These are phyloP conservation scores for Salix koriyanagi DNA, from an alignment of 345 rosid genomes.

Conservation along the genomic window DNA sequence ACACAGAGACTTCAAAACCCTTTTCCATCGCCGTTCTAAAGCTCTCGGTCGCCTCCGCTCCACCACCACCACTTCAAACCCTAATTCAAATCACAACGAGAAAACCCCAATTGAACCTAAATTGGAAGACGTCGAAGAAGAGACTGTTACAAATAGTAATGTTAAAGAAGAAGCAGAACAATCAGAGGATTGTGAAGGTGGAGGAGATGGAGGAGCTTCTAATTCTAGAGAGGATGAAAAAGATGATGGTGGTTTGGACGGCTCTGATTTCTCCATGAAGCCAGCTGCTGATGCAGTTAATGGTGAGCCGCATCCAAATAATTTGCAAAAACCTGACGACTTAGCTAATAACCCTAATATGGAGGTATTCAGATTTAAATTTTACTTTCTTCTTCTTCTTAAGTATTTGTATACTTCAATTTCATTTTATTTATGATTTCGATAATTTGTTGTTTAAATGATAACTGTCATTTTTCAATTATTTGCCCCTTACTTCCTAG, in stretches of 20 bases:
- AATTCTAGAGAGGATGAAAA: slow-evolving; percentile 1
- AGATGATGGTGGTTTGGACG: not conserved
- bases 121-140: not conserved
- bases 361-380: not conserved
- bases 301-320: slow-evolving; percentile 2
- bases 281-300: not conserved
- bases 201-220: not conserved
- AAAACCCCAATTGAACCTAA: not conserved
- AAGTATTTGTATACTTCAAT: not conserved
- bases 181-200: not conserved
- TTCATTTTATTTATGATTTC: not conserved
- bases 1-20: slow-evolving; percentile 57
- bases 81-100: slow-evolving; percentile 3
- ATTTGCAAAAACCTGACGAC: not conserved
- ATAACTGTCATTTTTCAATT: not conserved
- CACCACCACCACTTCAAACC: slow-evolving; percentile 14
- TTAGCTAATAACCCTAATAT: not conserved
- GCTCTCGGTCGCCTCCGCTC: slow-evolving; percentile 52
- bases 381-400: not conserved
- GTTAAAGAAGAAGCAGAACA: not conserved
- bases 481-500: slow-evolving; percentile 25
- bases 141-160: not conserved
- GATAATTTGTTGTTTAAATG: not conserved
- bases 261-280: slow-evolving; percentile 4
- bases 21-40: slow-evolving; percentile 53